These are phyloP conservation scores for Alternaria gansuensis DNA, from an alignment of 2,329 filamentous ascomycete genomes.

Conservation along the genomic window DNA sequence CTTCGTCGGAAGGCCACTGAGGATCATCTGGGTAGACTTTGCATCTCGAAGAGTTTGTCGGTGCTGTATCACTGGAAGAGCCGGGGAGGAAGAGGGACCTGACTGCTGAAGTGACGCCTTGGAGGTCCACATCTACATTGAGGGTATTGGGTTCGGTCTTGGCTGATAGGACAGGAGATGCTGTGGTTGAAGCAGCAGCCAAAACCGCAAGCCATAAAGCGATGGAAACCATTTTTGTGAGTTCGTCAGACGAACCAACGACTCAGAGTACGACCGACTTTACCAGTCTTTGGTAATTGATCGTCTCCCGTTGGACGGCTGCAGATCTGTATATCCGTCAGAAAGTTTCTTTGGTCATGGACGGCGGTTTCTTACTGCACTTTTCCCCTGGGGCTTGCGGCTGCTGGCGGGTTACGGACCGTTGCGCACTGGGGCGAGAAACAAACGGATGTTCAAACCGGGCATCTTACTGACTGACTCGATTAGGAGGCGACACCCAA, in stretches of 20 bases:
- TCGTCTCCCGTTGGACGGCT: constrained; percentile 17
- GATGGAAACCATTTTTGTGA: constrained; percentile 25
- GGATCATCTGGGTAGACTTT: constrained; percentile 60
- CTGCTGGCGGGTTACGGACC: constrained; percentile 14
- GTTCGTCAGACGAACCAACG: constrained; percentile 13
- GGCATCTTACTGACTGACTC: constrained; percentile 16
- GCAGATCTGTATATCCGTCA: constrained; percentile 22
- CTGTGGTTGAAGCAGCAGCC: constrained; percentile 34
- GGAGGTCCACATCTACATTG: constrained; percentile 32
- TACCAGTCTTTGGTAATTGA: constrained; percentile 14
- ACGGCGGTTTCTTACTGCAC: constrained; percentile 7
- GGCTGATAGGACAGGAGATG: constrained; percentile 31
- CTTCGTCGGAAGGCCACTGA: constrained; percentile 59
- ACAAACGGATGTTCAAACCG: constrained; percentile 13
- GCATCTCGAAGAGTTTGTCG: constrained; percentile 49
- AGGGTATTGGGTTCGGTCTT: constrained; percentile 18
- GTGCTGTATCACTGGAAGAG: constrained; percentile 12
- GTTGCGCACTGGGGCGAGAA: constrained; percentile 18
- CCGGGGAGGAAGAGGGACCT: constrained; percentile 35
- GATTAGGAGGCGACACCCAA: constrained; percentile 10
- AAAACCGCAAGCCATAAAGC: constrained; percentile 36
- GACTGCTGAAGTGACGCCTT: constrained; percentile 30
- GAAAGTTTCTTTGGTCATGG: constrained; percentile 15
- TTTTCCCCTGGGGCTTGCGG: constrained; percentile 15
- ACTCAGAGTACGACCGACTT: constrained; percentile 8